Base-by-base conservation (phyloP, 352 stramenopile species). In the Aphanomyces stellatus region DNA sequence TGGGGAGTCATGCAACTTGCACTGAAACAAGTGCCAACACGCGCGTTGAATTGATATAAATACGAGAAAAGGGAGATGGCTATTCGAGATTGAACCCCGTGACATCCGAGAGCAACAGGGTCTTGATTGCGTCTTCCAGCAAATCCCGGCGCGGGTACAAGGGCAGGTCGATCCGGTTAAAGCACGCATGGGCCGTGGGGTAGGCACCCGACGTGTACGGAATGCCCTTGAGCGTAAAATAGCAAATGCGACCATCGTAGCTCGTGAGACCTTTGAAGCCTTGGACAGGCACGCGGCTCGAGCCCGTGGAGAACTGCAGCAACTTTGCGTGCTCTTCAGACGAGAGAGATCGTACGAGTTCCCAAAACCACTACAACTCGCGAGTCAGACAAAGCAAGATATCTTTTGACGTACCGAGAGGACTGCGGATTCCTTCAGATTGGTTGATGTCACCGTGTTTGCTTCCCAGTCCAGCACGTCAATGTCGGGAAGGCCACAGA, bases 51-150 rank as follows among this genome's bases (percentile, higher is more conserved):
- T n/a, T n/a, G n/a, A n/a, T n/a, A n/a, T n/a, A n/a, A n/a, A n/a
- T n/a, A n/a, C n/a, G n/a, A n/a, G n/a, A n/a, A n/a, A n/a, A n/a
- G n/a, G n/a, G n/a, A n/a, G n/a, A n/a, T n/a, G n/a, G n/a, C 73
- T 73, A 93, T 69, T 91, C 81, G 24, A 91, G 79, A 51, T 77
- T 90, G 71, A 99, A 99, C 65, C 97, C 95, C 25, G 91, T 98
- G 62, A 91, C 80, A 65, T 98, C 93, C 93, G 99, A 98, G 41
- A 95, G 91, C n/a, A 99, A 90, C 19, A 97, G 90, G 53, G 97
- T 82, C 57, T 89, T 97, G 2, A 99, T 79, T 31, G 96, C 97
- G 62, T 97, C 83, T 65, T 98, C 81, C 25, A 99, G 77, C 65
- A 98, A 90, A 46, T 79, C 73, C 74, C 95, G 97, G 8, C 73